Evolutionary conservation across 2,329 filamentous ascomycete genomes (phyloP), one percentile per base, ranked within the genome.

Genomic region (Colletotrichum lini): DNA sequence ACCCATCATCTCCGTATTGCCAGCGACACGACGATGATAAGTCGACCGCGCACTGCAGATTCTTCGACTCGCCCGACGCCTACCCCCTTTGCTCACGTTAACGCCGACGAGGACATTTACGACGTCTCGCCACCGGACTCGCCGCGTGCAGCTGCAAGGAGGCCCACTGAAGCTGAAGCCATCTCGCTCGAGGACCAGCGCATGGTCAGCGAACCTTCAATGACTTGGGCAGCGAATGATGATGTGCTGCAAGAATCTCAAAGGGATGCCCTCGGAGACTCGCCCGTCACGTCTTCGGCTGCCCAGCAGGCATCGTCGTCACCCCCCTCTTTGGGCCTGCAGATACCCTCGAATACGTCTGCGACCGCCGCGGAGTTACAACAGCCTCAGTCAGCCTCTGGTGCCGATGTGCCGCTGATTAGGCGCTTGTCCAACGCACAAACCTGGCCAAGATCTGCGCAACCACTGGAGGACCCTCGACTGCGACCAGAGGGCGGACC

Each of bases 391-490:
- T 21, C 45, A 30, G n/a, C 40, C 16, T n/a, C 45, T 44, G 60
- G 60, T n/a, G 60, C 65, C 30, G 72, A 63, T n/a, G 49, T 60
- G 13, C 60, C 70, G 7, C 16, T 59, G 73, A 7, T 77, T 73
- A 79, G 76, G 72, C 77, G 79, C 21, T 57, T 80, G 38, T 81
- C 80, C 21, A 82, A 80, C 70, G 78, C 82, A 15, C 79, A 79
- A 73, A 88, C 86, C 10, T 89, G 87, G 87, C 86, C 87, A 30
- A 80, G 79, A 21, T 77, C 74, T 23, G 77, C 78, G 16, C 78
- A 78, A 44, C 75, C 67, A 26, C 59, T 70, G 35, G 62, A 75
- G 6, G 21, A 61, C 70, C 16, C 44, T 16, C 42, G 57, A 5
- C 23, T 44, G 21, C 53, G 30, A 30, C 35, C 57, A 30, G 21